Conservation (phyloP, 352 stramenopile genomes). For the Phytophthora sp. region DNA sequence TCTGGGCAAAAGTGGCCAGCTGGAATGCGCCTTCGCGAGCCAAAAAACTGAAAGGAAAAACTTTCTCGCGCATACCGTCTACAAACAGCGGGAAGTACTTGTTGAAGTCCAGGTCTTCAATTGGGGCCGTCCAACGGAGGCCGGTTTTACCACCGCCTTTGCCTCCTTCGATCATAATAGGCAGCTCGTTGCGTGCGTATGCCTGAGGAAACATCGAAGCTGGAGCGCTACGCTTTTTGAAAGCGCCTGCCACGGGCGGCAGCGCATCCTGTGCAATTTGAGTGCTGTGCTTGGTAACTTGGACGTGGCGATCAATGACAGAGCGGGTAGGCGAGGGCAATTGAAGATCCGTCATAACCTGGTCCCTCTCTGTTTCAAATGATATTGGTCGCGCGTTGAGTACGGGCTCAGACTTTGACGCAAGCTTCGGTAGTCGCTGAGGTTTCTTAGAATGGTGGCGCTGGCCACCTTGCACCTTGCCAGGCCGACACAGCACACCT, state of each 20-base stretch:
- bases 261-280: conserved; percentile 36
- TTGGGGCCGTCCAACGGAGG: conserved; percentile 60
- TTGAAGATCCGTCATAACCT: conserved; percentile 58
- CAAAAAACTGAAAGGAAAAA: conserved; percentile 82
- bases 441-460: conserved; percentile 41
- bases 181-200: conserved; percentile 68
- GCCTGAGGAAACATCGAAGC: conserved; percentile 62
- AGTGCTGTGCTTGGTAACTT: conserved; percentile 50
- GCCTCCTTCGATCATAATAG: conserved; percentile 73
- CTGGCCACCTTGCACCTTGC: conserved; percentile 9
- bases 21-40: conserved; percentile 83
- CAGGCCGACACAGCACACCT: conserved; percentile 32
- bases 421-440: conserved; percentile 53
- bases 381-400: conserved; percentile 33
- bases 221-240: conserved; percentile 49
- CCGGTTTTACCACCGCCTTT: conserved; percentile 40
- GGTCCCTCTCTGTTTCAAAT: conserved; percentile 53
- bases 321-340: conserved; percentile 64
- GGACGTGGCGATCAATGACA: conserved; percentile 59
- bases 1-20: conserved; percentile 71
- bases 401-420: conserved; percentile 18
- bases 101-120: conserved; percentile 78
- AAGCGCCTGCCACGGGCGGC: conserved; percentile 59
- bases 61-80: conserved; percentile 85
- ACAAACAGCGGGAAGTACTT: conserved; percentile 93